A percentile compares a stretch with the other conserved stretches of the same genome.
Evolutionary conservation across 2,329 filamentous ascomycete genomes (phyloP).

Genomic region (Bimuria novae-zelandiae): DNA sequence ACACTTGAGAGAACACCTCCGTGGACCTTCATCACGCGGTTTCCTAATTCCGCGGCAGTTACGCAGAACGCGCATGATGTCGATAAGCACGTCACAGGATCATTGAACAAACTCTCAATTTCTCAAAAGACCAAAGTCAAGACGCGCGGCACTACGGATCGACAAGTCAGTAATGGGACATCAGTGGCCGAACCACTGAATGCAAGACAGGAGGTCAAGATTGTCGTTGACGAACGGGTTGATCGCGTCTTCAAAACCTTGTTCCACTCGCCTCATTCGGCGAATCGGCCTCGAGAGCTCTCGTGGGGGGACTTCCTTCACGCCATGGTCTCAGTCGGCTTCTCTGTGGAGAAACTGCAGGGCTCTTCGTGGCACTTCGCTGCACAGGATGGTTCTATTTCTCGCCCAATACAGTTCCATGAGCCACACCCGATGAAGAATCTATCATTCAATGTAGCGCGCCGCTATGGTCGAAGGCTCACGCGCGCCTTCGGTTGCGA

Average conservation of each 20-base stretch:
- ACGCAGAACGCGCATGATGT: constrained; percentile 10
- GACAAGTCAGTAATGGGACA: background rate
- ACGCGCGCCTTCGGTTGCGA: constrained; percentile 57
- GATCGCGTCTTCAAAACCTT: constrained; percentile 26
- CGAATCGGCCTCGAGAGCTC: constrained; percentile 54
- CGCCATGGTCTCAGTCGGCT: constrained; percentile 57
- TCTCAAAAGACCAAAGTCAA: constrained; percentile 10
- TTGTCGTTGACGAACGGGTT: background rate
- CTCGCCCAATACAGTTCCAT: constrained; percentile 64
- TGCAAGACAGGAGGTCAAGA: background rate
- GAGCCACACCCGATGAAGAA: constrained; percentile 63
- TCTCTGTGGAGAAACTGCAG: constrained; percentile 61
- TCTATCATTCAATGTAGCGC: constrained; percentile 54
- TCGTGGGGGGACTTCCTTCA: constrained; percentile 59
- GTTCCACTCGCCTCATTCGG: constrained; percentile 43
- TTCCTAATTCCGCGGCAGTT: too few relatives aligned
- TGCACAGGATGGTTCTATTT: too few relatives aligned
- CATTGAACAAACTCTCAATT: constrained; percentile 11
- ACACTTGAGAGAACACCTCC: background rate
- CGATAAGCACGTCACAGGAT: constrained; percentile 16
- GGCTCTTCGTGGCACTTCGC: constrained; percentile 63
- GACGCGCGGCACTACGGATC: constrained; percentile 4
- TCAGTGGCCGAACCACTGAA: background rate
- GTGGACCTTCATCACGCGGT: background rate
- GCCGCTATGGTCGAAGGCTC: constrained; percentile 56